Base-by-base conservation (phyloP, 2,329 filamentous ascomycete species). In the Clonostachys sp. region DNA sequence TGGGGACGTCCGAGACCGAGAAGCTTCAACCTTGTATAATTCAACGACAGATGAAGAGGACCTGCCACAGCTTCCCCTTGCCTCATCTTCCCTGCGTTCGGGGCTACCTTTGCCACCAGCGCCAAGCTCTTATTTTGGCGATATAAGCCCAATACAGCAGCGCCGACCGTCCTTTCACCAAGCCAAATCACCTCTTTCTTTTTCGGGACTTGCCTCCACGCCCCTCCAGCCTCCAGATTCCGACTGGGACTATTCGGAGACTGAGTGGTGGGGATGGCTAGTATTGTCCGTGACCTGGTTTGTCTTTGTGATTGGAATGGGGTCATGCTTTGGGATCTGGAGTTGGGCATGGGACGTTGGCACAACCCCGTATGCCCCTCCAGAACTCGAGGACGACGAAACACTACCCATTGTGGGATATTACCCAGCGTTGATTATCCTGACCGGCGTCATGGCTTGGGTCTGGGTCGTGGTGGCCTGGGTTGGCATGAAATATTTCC, bases 401-500 rank as follows among this genome's bases (percentile, higher is more conserved):
- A 97, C 92, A 3, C 68, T 99, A 57, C 94, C 94, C 4, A 96
- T 99, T 59, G 89, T 95, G 12, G 94, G 95, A 10, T 99, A 99
- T 67, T 99, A 99, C 68, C 94, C 94, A 20, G 90, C 91, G 12
- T 72, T 99, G 59, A 88, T 97, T 54, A 94, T 97, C 49, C 73
- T 97, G 55, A 96, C 92, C 5, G 86, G 85, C 43, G 89, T 99
- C 30, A 96, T 99, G 89, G 91, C 91, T 16, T 99, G 94, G 94
- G 90, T 97, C 6, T 99, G 94, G 94, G 94, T 97, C 16, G 83
- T 96, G 12, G 85, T 95, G 49, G 94, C 95, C 12, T 99, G 94
- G 94, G 86, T 97, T 44, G 94, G 94, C 20, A 97, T 99, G 92
- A 99, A 99, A 66, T 97, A 97, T 67, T 99, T 99, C 63, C 84